Evolutionary conservation across 768 basidiomycete genomes (phyloP).

Genomic region (Lepiota brunneoincarnata): DNA sequence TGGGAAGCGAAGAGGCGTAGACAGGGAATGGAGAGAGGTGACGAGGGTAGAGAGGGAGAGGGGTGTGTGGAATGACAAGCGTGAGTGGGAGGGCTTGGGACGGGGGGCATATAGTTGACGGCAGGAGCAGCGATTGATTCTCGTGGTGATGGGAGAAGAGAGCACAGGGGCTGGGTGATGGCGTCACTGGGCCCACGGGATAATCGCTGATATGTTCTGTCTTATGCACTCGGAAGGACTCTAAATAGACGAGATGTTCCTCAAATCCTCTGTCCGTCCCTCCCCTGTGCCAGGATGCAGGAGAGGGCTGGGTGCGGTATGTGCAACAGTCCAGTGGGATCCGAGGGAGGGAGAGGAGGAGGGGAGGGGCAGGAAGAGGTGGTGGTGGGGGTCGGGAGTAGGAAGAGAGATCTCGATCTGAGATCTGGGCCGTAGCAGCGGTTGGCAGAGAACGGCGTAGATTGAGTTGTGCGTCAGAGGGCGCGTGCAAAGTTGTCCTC

Average conservation of each 20-base stretch:
- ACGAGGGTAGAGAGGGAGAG: neutral
- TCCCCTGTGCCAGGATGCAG: neutral
- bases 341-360: neutral
- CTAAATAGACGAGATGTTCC: conserved; percentile 6
- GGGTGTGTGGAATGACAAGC: conserved; percentile 9
- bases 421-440: conserved; percentile 14
- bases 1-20: neutral
- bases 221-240: conserved; percentile 6
- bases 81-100: conserved; percentile 10
- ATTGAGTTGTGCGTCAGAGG: conserved; percentile 12
- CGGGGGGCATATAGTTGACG: conserved; percentile 6
- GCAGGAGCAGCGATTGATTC: conserved; percentile 12
- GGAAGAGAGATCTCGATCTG: conserved; percentile 10
- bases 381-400: neutral
- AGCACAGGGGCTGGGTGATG: conserved; percentile 13
- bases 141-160: conserved; percentile 13
- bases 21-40: neutral
- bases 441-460: conserved; percentile 10
- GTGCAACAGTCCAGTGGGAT: neutral
- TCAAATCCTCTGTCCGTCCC: neutral
- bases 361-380: neutral
- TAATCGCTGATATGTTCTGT: conserved; percentile 14
- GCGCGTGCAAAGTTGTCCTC: conserved; percentile 2
- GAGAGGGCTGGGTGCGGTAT: neutral
- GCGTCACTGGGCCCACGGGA: conserved; percentile 13